Percentiles rank a stretch among this genome's conserved stretches.
These are phyloP conservation scores for Marasmius tenuissimus DNA, from an alignment of 1,284 basidiomycete species.

Conservation along the genomic window DNA sequence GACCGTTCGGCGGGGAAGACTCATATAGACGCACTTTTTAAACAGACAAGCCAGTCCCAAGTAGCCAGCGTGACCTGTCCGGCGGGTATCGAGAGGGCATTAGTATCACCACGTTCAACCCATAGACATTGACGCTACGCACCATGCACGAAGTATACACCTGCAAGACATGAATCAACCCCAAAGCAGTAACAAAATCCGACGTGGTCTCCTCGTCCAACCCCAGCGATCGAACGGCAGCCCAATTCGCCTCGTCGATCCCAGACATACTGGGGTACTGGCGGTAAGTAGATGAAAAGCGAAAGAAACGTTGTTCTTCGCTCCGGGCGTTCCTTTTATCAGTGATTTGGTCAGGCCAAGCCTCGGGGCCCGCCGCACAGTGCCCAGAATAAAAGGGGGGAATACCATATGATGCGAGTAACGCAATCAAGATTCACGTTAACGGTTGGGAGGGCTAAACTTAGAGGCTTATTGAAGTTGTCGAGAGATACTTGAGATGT, in stretches of 20 bases:
- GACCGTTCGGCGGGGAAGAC: too few species aligned
- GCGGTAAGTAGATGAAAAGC: neutral
- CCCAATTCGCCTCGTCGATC: neutral
- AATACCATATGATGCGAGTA: too few species aligned
- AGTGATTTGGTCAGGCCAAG: too few species aligned
- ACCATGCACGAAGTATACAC: slow-evolving; percentile 6
- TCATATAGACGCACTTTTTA: neutral
- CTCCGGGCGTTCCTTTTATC: too few species aligned
- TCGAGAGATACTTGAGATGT: too few species aligned
- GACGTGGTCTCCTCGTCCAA: neutral
- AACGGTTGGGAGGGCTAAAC: too few species aligned
- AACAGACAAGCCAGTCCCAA: slow-evolving; percentile 2
- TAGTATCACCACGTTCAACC: neutral
- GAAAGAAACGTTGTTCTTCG: too few species aligned
- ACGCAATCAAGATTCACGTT: too few species aligned
- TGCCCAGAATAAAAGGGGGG: too few species aligned
- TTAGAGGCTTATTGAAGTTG: too few species aligned
- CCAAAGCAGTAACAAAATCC: neutral
- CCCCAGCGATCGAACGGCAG: slow-evolving; percentile 2
- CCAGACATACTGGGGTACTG: neutral
- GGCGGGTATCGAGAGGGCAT: too few species aligned
- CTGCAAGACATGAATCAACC: slow-evolving; percentile 4
- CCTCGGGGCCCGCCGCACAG: too few species aligned
- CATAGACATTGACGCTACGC: neutral
- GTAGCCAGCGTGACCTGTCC: neutral